Evolutionary conservation across 1,139 yeast genomes (phyloP), one percentile per base, ranked within the genome.

Genomic region (Saccharomyces hybrid): DNA sequence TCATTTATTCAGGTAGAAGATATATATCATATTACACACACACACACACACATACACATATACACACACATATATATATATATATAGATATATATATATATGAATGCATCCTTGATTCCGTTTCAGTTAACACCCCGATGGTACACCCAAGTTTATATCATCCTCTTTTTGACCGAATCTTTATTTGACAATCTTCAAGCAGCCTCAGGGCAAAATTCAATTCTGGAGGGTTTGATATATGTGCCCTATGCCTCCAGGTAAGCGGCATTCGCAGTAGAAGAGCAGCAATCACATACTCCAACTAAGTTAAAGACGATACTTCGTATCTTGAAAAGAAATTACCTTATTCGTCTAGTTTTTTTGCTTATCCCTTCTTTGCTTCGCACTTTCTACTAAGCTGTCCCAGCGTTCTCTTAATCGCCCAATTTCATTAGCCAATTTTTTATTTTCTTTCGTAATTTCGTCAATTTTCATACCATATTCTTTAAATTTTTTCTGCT

Each of bases 331-430:
- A 9, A 41, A 7, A 41, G 46, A 19, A 3, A 41, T 23, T 23
- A 38, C 16, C 3, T 19, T 38, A 16, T 38, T 19, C 26, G 26
- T 11, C 11, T 38, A 38, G 26, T 38, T 14, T 38, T 58, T 59
- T 51, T 62, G 64, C 38, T 59, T 61, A 50, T 58, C 64, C 50
- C 74, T 65, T 51, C 73, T 68, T 55, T 67, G 73, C 52, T 74
- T 72, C 1, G 80, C 81, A 58, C 78, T 76, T 57, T 77, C 78
- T 1, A 78, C 79, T 27, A 78, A 60, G 44, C 73, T 73, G 59
- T 78, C 74, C 81, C 81, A 78, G 44, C 80, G 63, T 56, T 76
- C 78, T 51, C 74, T 75, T 28, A 77, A 60, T 53, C 71, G 72
- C 7, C 67, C 65, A 2, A 74, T 71, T 56, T 78, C 76, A 46